phyloP scores from a whole-genome alignment of 306 rosid species.

The Vigna nakashimae region DNA sequence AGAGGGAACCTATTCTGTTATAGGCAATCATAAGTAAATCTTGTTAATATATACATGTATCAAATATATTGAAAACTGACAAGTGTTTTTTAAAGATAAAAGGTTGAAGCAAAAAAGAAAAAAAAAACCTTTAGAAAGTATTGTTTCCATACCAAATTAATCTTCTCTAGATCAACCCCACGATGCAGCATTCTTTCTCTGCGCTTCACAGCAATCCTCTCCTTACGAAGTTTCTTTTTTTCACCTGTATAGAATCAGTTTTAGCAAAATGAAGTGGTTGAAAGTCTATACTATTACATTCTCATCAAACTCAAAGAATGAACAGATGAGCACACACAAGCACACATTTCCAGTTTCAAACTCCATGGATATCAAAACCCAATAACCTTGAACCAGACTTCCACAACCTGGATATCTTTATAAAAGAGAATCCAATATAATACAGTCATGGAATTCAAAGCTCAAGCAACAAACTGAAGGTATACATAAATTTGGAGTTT shows the following conservation, averaged over 20 bases:
- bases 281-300: constrained; percentile 14
- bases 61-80: not conserved
- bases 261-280: constrained; percentile 33
- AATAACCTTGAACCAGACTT: constrained; percentile 14
- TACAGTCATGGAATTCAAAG: constrained; percentile 16
- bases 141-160: constrained; percentile 63
- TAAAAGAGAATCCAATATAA: constrained; percentile 14
- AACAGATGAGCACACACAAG: not conserved
- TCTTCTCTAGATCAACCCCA: constrained; percentile 82
- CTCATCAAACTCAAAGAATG: constrained; percentile 22
- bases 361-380: constrained; percentile 24
- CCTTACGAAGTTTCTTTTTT: constrained; percentile 83
- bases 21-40: not conserved
- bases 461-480: constrained; percentile 18
- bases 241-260: constrained; percentile 58
- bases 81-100: not conserved
- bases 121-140: constrained; percentile 30
- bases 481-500: not conserved
- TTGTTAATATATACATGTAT: not conserved
- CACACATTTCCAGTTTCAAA: constrained; percentile 28
- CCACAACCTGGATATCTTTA: constrained; percentile 11
- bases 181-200: constrained; percentile 75
- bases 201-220: constrained; percentile 71
- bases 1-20: not conserved
- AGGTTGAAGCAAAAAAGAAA: constrained; percentile 25